A percentile compares a stretch with the other conserved stretches of the same genome.
Evolutionary conservation across 805 yeast species (phyloP).

Genomic region (Candida argentea): DNA sequence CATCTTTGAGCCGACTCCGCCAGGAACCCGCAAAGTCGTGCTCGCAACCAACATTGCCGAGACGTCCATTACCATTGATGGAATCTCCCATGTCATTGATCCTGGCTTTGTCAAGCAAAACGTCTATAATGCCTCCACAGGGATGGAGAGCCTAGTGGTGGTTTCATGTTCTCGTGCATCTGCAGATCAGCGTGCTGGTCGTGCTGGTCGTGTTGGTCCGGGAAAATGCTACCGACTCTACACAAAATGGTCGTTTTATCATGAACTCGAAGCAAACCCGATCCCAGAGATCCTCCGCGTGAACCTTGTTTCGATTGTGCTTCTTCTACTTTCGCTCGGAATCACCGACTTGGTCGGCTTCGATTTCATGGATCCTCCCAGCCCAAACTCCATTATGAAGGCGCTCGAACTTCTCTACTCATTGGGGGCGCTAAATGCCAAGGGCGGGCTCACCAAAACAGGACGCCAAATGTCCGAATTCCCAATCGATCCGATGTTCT

Average conservation of each 20-base stretch:
- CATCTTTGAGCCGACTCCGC: slow-evolving; percentile 85
- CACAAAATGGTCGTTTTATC: slow-evolving; percentile 71
- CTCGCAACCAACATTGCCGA: slow-evolving; percentile 87
- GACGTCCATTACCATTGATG: slow-evolving; percentile 37
- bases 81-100: slow-evolving; percentile 32
- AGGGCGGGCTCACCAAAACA: slow-evolving; percentile 64
- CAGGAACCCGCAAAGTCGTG: slow-evolving; percentile 71
- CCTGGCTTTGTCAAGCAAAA: slow-evolving; percentile 38
- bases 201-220: slow-evolving; percentile 40
- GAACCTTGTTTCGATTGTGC: slow-evolving; percentile 66
- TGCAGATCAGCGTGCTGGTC: slow-evolving; percentile 37
- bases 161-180: slow-evolving; percentile 37
- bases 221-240: slow-evolving; percentile 61
- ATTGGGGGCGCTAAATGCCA: slow-evolving; percentile 73
- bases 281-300: slow-evolving; percentile 89
- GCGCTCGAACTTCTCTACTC: slow-evolving; percentile 78
- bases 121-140: slow-evolving; percentile 29
- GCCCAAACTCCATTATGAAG: slow-evolving; percentile 57
- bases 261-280: slow-evolving; percentile 71
- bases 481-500: slow-evolving; percentile 85
- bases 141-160: slow-evolving; percentile 37
- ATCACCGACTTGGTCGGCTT: slow-evolving; percentile 72
- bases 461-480: slow-evolving; percentile 87
- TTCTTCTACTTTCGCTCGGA: slow-evolving; percentile 74
- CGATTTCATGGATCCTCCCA: slow-evolving; percentile 89